Percentiles rank a stretch among this genome's conserved stretches.
These are phyloP conservation scores for Claviceps sp. DNA, from an alignment of 2,329 filamentous ascomycete genomes.

Conservation along the genomic window DNA sequence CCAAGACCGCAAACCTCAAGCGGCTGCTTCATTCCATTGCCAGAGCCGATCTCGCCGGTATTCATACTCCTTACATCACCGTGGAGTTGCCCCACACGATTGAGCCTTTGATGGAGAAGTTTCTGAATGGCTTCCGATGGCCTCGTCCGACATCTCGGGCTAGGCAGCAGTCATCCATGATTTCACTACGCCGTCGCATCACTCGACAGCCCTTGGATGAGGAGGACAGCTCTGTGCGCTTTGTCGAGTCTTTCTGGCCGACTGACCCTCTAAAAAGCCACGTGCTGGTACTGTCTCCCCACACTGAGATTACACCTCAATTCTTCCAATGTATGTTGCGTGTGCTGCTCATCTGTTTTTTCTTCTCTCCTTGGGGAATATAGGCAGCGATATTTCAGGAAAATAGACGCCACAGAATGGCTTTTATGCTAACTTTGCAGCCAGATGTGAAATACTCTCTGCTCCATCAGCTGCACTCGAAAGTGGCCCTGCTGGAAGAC, in stretches of 20 bases:
- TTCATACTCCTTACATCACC: constrained; percentile 59
- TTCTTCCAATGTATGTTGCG: constrained; percentile 60
- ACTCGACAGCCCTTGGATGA: constrained; percentile 43
- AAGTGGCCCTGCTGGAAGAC: constrained; percentile 25
- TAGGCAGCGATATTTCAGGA: too few relatives aligned
- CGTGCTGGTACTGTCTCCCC: constrained; percentile 71
- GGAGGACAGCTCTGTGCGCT: constrained; percentile 59
- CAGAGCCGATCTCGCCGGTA: constrained; percentile 60
- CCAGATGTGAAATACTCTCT: constrained; percentile 61
- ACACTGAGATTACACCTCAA: constrained; percentile 63
- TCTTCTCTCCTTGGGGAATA: not conserved
- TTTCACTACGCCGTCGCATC: constrained; percentile 67
- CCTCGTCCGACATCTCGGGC: constrained; percentile 33
- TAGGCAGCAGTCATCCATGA: constrained; percentile 32
- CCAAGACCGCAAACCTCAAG: constrained; percentile 60
- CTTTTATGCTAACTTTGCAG: not conserved
- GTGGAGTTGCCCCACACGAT: constrained; percentile 67
- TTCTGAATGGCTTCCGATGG: constrained; percentile 54
- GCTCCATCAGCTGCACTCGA: constrained; percentile 65
- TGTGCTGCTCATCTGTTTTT: not conserved
- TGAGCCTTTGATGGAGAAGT: constrained; percentile 50
- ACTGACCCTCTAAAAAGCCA: constrained; percentile 49
- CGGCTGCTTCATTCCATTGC: constrained; percentile 65
- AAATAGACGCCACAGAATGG: too few relatives aligned
- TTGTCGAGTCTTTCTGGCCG: constrained; percentile 84